Evolutionary conservation across 495 filamentous ascomycete genomes (phyloP), one percentile per base, ranked within the genome.

Genomic region (Rusavskia elegans): DNA sequence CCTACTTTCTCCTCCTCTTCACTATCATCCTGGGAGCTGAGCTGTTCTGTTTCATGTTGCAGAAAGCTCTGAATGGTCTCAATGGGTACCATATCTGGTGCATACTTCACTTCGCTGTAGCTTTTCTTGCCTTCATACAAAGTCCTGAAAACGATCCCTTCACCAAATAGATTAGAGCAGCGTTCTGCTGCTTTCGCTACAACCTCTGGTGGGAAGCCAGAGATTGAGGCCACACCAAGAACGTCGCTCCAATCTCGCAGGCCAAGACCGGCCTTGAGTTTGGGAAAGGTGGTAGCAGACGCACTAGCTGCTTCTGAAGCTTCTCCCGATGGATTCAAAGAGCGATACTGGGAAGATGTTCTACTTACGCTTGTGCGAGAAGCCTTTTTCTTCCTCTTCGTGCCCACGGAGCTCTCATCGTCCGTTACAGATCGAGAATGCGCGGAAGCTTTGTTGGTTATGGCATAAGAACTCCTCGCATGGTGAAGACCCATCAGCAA

Each of bases 171-270:
- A 30, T 72, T 71, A 1, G 79, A 72, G 59, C 88, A 95, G 36
- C 88, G 71, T 58, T 79, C 68, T 3, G 80, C 75, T 1, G 86
- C 72, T 45, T 83, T 74, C 40, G 75, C 71, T 8, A 94, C 68
- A 5, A 79, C 83, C 5, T 63, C 60, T 1, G 72, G 58, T 1
- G 81, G 66, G 61, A 85, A 83, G 0, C 83, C 85, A 1, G 71
- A 75, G 53, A 89, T 71, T 0, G 83, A 74, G 20, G 88, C 88
- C 0, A 85, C 66, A 9, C 84, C 83, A 30, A 93, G 63, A 1
- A 92, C 74, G 51, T 89, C 83, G 41, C 81, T 81, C 88, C 88
- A 95, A 63, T 90, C 84, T 2, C 85, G 77, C 5, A 80, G 65
- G 3, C 66, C 72, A 52, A 75, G 55, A 38, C 58, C 51, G 13